phyloP scores from a whole-genome alignment of 176 grass and related monocot genomes.

The Bolboschoenus planiculmis region DNA sequence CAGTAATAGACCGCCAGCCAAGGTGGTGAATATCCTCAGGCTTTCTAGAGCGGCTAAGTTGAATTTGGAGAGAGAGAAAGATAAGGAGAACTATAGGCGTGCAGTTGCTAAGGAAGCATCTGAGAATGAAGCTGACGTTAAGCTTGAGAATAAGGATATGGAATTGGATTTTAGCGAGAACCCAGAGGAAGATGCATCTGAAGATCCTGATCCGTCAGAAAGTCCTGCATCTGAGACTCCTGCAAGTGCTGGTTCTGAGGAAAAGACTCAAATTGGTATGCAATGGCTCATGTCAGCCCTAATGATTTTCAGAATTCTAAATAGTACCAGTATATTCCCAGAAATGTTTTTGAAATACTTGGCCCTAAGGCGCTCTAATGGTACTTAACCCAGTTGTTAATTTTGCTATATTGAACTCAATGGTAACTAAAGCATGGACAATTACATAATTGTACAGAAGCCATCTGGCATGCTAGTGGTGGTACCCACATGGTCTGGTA shows the following conservation, averaged over 20 bases:
- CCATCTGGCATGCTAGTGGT: neutral
- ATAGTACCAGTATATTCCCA: neutral
- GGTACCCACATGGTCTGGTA: neutral
- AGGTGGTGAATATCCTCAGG: constrained; percentile 80
- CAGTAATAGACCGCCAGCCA: constrained; percentile 42
- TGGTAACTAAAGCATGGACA: neutral
- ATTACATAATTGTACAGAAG: neutral
- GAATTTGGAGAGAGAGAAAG: constrained; percentile 90
- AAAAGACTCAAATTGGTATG: constrained; percentile 34
- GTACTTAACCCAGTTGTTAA: neutral
- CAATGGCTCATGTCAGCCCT: neutral
- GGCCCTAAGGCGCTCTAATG: neutral
- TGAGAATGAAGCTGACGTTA: constrained; percentile 26
- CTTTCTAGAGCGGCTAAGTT: constrained; percentile 88
- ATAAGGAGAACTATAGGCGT: constrained; percentile 90
- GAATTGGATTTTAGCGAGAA: constrained; percentile 97
- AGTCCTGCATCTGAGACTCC: constrained; percentile 50
- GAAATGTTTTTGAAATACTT: neutral
- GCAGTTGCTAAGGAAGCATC: constrained; percentile 23
- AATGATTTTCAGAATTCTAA: neutral
- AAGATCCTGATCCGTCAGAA: constrained; percentile 65
- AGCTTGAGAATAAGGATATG: constrained; percentile 47
- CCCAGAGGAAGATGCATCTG: constrained; percentile 58
- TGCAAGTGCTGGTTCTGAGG: constrained; percentile 33
- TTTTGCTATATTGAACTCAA: neutral